These are phyloP conservation scores for Holtermannia corniformis DNA, from an alignment of 768 basidiomycete genomes.

Conservation along the genomic window DNA sequence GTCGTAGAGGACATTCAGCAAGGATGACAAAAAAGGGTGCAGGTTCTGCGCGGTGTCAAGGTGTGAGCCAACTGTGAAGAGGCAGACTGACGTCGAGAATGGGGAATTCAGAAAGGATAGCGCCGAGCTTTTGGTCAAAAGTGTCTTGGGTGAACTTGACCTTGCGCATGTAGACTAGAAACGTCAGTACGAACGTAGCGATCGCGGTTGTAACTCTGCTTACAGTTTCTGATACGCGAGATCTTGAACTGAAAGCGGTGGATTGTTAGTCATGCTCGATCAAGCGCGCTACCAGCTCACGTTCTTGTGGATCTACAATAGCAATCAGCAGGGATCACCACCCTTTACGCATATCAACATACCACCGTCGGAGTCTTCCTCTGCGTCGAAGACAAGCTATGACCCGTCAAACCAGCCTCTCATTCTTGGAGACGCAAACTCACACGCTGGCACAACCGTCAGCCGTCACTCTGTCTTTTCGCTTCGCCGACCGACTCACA, in stretches of 20 bases:
- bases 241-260: conserved; percentile 63
- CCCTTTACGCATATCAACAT: background rate
- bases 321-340: conserved; percentile 2
- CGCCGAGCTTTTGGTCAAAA: conserved; percentile 89
- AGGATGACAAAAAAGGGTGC: conserved; percentile 88
- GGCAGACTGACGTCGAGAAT: conserved; percentile 73
- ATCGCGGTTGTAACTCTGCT: background rate
- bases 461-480: no score
- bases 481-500: conserved; percentile 7
- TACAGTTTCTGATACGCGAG: conserved; percentile 77
- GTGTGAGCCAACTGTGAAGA: background rate
- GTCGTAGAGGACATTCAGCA: conserved; percentile 98
- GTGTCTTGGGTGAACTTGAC: conserved; percentile 97
- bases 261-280: background rate
- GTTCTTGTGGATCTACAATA: conserved; percentile 92
- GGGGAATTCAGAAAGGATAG: conserved; percentile 91
- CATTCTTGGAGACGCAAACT: background rate
- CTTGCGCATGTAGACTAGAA: conserved; percentile 85
- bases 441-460: no score
- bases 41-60: conserved; percentile 51
- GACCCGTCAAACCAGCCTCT: background rate
- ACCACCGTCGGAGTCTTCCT: conserved; percentile 88
- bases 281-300: conserved; percentile 12
- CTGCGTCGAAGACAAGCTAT: conserved; percentile 37
- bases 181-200: background rate